A percentile compares a stretch with the other conserved stretches of the same genome.
phyloP scores from a whole-genome alignment of 768 basidiomycete species.

The Lentinus tigrinus region DNA sequence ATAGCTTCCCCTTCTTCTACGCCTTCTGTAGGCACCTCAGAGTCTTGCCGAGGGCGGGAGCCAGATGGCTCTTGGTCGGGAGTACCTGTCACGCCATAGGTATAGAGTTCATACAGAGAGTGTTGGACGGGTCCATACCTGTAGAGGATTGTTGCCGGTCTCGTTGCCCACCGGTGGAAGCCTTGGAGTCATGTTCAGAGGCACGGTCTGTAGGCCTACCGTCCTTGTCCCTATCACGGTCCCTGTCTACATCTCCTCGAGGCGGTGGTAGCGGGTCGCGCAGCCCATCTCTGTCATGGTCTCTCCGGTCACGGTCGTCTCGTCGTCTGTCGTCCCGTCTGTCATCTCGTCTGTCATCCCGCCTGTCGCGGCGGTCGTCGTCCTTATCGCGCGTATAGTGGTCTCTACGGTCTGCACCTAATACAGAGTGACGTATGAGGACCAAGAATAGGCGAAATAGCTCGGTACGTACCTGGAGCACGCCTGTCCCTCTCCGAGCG shows the following conservation, averaged over 20 bases:
- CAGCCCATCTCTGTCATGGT: constrained; percentile 49
- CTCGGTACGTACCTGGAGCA: constrained; percentile 15
- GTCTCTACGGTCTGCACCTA: constrained; percentile 22
- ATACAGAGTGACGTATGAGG: neutral
- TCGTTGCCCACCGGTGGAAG: neutral
- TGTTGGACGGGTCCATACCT: constrained; percentile 15
- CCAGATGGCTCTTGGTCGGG: constrained; percentile 32
- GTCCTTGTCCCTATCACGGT: constrained; percentile 36
- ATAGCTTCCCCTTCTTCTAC: constrained; percentile 48
- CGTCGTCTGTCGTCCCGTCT: constrained; percentile 50
- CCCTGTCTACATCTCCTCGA: constrained; percentile 44
- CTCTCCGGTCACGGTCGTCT: constrained; percentile 48
- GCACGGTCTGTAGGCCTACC: constrained; percentile 36
- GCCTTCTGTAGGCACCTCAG: constrained; percentile 50
- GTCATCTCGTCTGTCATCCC: constrained; percentile 33
- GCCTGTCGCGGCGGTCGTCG: constrained; percentile 32
- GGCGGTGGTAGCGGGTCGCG: constrained; percentile 28
- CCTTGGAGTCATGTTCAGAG: constrained; percentile 19
- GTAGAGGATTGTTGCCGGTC: constrained; percentile 1
- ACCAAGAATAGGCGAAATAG: neutral
- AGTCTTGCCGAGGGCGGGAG: constrained; percentile 32
- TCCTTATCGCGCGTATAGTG: constrained; percentile 22
- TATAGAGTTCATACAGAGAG: constrained; percentile 33
- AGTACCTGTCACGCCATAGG: constrained; percentile 30
- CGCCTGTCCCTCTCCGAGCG: constrained; percentile 23